Conservation (phyloP, 176 grass and related monocot genomes). For the Guadua angustifolia region DNA sequence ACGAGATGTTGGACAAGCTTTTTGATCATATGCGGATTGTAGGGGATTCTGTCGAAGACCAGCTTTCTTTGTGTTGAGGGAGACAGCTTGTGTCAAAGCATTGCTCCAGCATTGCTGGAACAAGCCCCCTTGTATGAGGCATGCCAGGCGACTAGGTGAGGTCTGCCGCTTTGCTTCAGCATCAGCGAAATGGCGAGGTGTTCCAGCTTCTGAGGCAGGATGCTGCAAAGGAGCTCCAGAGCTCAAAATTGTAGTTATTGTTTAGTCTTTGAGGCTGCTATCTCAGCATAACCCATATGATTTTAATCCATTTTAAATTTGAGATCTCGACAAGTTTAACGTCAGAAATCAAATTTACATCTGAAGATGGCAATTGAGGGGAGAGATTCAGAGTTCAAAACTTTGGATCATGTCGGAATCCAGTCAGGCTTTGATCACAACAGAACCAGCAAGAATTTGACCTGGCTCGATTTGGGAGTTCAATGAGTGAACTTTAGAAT, state of each 20-base stretch:
- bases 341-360: neutral
- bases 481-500: no score
- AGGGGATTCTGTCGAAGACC: constrained; percentile 39
- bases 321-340: neutral
- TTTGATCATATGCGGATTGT: constrained; percentile 45
- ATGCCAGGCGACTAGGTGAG: neutral
- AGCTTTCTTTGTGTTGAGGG: constrained; percentile 38
- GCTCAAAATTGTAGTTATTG: neutral
- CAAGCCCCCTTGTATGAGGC: neutral
- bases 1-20: constrained; percentile 50
- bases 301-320: neutral
- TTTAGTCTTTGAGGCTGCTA: neutral
- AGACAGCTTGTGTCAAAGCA: constrained; percentile 6
- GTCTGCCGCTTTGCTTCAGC: constrained; percentile 10
- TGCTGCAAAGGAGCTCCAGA: constrained; percentile 15
- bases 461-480: no score
- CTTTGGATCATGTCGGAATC: neutral
- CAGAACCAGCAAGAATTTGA: no score
- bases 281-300: neutral
- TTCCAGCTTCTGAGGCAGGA: constrained; percentile 2
- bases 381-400: neutral
- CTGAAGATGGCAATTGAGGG: neutral
- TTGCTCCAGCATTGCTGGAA: neutral
- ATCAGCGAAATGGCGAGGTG: constrained; percentile 2
- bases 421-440: no score